Evolutionary conservation across 768 basidiomycete genomes (phyloP).

Genomic region (Mycena alexandri): DNA sequence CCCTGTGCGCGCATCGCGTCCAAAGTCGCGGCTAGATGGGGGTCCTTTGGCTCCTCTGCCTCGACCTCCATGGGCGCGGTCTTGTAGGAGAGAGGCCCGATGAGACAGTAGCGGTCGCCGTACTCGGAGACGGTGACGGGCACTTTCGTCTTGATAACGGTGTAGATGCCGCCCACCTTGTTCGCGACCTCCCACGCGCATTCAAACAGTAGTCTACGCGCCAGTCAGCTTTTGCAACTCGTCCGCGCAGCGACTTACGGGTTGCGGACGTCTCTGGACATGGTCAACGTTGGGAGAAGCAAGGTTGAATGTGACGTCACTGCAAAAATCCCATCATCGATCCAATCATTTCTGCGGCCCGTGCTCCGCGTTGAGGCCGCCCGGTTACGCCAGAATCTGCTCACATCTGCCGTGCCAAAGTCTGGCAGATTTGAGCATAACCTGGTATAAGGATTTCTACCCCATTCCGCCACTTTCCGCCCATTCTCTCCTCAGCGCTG

Average conservation of each 20-base stretch:
- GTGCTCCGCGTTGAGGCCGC: no score
- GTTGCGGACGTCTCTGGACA: constrained; percentile 78
- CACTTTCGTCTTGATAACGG: constrained; percentile 99
- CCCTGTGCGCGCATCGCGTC: constrained; percentile 90
- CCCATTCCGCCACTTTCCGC: no score
- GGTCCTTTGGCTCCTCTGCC: constrained; percentile 87
- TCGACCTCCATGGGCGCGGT: constrained; percentile 99
- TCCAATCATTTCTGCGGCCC: no score
- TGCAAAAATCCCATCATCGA: no score
- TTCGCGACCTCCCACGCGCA: constrained; percentile 99
- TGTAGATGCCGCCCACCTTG: constrained; percentile 99
- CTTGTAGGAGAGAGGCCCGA: constrained; percentile 99
- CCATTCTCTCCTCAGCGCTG: no score
- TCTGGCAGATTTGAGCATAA: no score
- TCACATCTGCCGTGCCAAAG: no score
- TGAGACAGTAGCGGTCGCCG: constrained; percentile 94
- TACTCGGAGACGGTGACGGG: constrained; percentile 98
- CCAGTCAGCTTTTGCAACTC: constrained; percentile 2
- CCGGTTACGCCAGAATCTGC: no score
- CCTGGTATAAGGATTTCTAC: no score
- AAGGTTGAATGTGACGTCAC: background rate
- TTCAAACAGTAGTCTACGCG: constrained; percentile 78
- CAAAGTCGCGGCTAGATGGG: constrained; percentile 79
- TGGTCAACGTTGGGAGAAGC: constrained; percentile 29
- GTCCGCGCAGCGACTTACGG: constrained; percentile 47